phyloP scores from a whole-genome alignment of 2,329 filamentous ascomycete species.

The Fusarium buharicum region DNA sequence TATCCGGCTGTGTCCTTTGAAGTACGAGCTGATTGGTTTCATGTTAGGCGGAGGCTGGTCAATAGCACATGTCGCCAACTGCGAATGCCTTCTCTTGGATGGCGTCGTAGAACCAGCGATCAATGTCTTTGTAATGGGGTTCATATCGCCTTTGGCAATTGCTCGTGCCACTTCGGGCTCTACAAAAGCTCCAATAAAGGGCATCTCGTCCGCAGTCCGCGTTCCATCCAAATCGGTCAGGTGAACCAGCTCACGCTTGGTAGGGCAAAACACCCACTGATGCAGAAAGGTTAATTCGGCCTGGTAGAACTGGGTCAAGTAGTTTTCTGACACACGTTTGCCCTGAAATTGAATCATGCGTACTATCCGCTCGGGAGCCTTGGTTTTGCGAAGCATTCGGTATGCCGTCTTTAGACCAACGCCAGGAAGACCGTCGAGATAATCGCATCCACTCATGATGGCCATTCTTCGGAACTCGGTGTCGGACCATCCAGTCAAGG shows the following conservation, averaged over 20 bases:
- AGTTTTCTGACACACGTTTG: constrained; percentile 84
- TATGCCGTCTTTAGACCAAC: constrained; percentile 95
- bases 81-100: constrained; percentile 56
- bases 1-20: constrained; percentile 61
- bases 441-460: constrained; percentile 96
- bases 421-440: constrained; percentile 84
- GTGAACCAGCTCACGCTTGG: constrained; percentile 75
- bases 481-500: constrained; percentile 91
- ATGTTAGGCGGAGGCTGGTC: constrained; percentile 46
- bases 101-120: constrained; percentile 59
- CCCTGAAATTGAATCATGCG: constrained; percentile 89
- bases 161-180: constrained; percentile 74
- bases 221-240: constrained; percentile 74
- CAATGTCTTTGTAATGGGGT: constrained; percentile 86
- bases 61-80: constrained; percentile 42
- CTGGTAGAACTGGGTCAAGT: constrained; percentile 82
- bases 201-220: constrained; percentile 74
- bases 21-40: constrained; percentile 67
- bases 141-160: constrained; percentile 83
- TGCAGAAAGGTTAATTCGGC: constrained; percentile 94
- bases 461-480: constrained; percentile 93
- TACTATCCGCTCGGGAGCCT: constrained; percentile 83
- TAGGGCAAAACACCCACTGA: constrained; percentile 92
- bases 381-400: constrained; percentile 88
- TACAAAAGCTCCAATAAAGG: constrained; percentile 82